Percentiles rank a stretch among this genome's conserved stretches.
Evolutionary conservation across 2,329 filamentous ascomycete genomes (phyloP).

Genomic region (Tolypocladium album): DNA sequence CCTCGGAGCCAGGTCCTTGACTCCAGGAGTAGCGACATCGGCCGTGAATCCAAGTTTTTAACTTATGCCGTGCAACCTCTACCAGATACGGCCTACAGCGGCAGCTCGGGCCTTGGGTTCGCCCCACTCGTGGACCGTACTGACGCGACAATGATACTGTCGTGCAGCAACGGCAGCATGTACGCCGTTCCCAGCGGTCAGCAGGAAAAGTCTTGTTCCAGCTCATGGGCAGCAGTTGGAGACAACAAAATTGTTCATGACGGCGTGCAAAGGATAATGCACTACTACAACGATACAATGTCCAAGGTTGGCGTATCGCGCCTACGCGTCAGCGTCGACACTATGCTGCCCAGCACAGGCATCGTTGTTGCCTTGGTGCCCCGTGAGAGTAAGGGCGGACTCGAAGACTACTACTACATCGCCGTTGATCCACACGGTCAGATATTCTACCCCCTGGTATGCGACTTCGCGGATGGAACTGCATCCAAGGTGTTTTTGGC

Average conservation of each 20-base stretch:
- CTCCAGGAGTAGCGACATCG: background rate
- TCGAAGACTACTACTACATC: slow-evolving; percentile 8
- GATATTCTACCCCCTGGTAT: slow-evolving; percentile 17
- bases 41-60: background rate
- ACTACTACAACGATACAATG: slow-evolving; percentile 24
- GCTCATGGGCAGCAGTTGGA: slow-evolving; percentile 10
- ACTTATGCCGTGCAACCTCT: slow-evolving; percentile 1
- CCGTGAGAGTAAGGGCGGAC: background rate
- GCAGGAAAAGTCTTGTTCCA: slow-evolving; percentile 10
- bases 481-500: slow-evolving; percentile 17
- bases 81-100: slow-evolving; percentile 8
- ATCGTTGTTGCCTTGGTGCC: slow-evolving; percentile 10
- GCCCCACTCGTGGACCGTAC: slow-evolving; percentile 10
- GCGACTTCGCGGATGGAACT: slow-evolving; percentile 12
- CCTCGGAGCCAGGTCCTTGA: background rate
- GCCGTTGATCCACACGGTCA: slow-evolving; percentile 9
- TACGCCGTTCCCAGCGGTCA: slow-evolving; percentile 14
- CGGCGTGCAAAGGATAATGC: slow-evolving; percentile 13
- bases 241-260: slow-evolving; percentile 11
- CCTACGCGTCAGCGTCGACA: slow-evolving; percentile 12
- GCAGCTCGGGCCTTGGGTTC: slow-evolving; percentile 9
- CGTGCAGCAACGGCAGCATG: slow-evolving; percentile 23
- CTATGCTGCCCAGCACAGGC: slow-evolving; percentile 6
- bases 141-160: slow-evolving; percentile 12
- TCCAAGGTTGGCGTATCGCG: slow-evolving; percentile 16